A percentile compares a stretch with the other conserved stretches of the same genome.
phyloP scores from a whole-genome alignment of 2,329 filamentous ascomycete species.

The Sarocladiaceae sp. region DNA sequence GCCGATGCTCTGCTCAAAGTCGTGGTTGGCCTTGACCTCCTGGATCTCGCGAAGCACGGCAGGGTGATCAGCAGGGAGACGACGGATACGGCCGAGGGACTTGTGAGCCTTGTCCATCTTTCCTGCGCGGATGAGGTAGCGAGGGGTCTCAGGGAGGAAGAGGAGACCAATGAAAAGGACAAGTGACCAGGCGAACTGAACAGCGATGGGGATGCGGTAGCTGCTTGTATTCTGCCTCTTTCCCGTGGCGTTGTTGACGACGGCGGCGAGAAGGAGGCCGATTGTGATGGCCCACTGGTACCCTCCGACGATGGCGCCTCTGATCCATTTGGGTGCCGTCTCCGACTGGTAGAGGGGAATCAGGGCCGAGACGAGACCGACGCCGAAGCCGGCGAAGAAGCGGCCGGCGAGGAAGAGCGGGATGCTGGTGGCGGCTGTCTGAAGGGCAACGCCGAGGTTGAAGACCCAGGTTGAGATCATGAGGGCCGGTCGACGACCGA shows the following conservation, averaged over 20 bases:
- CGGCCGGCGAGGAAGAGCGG: slow-evolving; percentile 60
- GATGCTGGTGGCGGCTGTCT: slow-evolving; percentile 51
- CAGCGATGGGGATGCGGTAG: slow-evolving; percentile 57
- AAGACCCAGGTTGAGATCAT: slow-evolving; percentile 55
- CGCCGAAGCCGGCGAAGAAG: slow-evolving; percentile 63
- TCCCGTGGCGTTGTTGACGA: slow-evolving; percentile 59
- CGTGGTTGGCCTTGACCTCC: slow-evolving; percentile 58
- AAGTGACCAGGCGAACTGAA: slow-evolving; percentile 64
- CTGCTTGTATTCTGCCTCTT: slow-evolving; percentile 46
- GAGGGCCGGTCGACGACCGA: slow-evolving; percentile 56
- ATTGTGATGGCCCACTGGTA: slow-evolving; percentile 68
- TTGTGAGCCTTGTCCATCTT: slow-evolving; percentile 46
- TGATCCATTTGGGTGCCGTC: slow-evolving; percentile 66
- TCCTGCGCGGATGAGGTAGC: slow-evolving; percentile 60
- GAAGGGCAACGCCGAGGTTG: slow-evolving; percentile 57
- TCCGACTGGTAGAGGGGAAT: slow-evolving; percentile 66
- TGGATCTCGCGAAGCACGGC: slow-evolving; percentile 7
- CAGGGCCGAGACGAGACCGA: slow-evolving; percentile 60
- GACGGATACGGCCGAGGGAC: slow-evolving; percentile 10
- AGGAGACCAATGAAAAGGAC: slow-evolving; percentile 60
- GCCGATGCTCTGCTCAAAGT: slow-evolving; percentile 40
- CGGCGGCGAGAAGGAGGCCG: slow-evolving; percentile 58
- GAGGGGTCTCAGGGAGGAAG: slow-evolving; percentile 66
- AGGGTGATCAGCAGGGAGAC: slow-evolving; percentile 9
- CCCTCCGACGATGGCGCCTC: slow-evolving; percentile 61